Evolutionary conservation across 2,329 filamentous ascomycete genomes (phyloP), one percentile per base, ranked within the genome.

Genomic region (Dothidotthia symphoricarpi): DNA sequence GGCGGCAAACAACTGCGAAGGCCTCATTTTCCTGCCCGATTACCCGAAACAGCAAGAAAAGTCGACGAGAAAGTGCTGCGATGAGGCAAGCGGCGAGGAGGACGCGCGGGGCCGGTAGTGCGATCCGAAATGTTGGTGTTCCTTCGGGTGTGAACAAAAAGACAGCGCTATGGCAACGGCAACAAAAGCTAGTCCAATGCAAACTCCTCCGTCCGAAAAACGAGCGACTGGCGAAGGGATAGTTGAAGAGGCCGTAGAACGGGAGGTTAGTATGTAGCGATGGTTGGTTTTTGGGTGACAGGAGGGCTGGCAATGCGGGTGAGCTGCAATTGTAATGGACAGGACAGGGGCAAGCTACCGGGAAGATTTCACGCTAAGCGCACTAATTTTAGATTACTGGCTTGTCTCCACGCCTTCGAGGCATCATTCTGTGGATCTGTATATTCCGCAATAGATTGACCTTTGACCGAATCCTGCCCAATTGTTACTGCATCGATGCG

Each of bases 1-100:
- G 46, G 62, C 60, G 40, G 61, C 63, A 45, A 69, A 55, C 38
- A 68, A 42, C 55, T 68, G 66, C 29, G 61, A 56, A 13, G 64
- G 62, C 56, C 59, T 62, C 66, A 69, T 69, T 17, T 45, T 51
- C 16, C 28, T 26, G 39, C 15, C 22, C 24, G 16, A 22, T 24
- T 31, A 27, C 37, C 28, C 35, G 26, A 37, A 34, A 14, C 39
- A 34, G 33, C 28, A 16, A 30, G 26, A 28, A 16, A 19, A 34
- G 24, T 32, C 24, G 31, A 36, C 32, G 36, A 26, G 38, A 34
- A 31, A 34, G 38, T 30, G 34, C 24, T 36, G 45, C 41, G 44
- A 43, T 41, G 43, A 42, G 39, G 43, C 42, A 39, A 45, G 47
- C 38, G 51, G 43, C 35, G 34, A 37, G 39, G 39, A 34, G 33